Base-by-base conservation (phyloP, 768 basidiomycete species). In the Coprinopsis cinerea region DNA sequence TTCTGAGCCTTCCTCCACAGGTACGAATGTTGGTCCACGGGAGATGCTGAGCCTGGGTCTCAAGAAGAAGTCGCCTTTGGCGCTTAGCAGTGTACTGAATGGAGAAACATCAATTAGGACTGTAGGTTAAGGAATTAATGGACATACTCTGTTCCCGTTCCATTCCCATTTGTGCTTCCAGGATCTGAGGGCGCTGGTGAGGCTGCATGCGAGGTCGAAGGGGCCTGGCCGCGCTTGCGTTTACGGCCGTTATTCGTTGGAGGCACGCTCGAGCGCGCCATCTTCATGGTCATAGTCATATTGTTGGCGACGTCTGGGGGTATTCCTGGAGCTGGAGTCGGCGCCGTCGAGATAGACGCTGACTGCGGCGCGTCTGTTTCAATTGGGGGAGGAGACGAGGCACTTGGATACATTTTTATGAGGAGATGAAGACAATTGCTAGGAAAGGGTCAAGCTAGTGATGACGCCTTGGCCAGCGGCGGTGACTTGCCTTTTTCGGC, bases 1-100 rank as follows among this genome's bases (percentile, higher is more conserved):
- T 41, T 70, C 69, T 22, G 82, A 77, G 23, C 64, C 62, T 44
- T 83, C 81, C 2, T 71, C 61, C n/a, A 74, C 65, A 3, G 83
- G 81, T 18, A 79, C 61, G 63, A 91, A 89, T 1, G 71, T 67
- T 1, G 88, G 88, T 23, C 81, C 83, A 22, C 88, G 83, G 45
- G 86, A 88, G 54, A 88, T 79, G 27, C 79, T 78, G 34, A 90
- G 79, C 44, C 81, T 81, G 1, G 83, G 83, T 22, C 87, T 76
- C 3, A 80, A 76, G 44, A 79, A 78, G 54, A 88, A 76, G 64
- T 88, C 85, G 53, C 81, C 76, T 25, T 82, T 82, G 11, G 79
- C 77, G 14, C 79, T 75, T 47, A 87, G 76, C 53, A 86, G 69
- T 55, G 71, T 77, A 52, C 30, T 53, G 25, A 48, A 46, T 48